Base-by-base conservation (phyloP, 768 basidiomycete species). In the Leccinum fibrillosum region DNA sequence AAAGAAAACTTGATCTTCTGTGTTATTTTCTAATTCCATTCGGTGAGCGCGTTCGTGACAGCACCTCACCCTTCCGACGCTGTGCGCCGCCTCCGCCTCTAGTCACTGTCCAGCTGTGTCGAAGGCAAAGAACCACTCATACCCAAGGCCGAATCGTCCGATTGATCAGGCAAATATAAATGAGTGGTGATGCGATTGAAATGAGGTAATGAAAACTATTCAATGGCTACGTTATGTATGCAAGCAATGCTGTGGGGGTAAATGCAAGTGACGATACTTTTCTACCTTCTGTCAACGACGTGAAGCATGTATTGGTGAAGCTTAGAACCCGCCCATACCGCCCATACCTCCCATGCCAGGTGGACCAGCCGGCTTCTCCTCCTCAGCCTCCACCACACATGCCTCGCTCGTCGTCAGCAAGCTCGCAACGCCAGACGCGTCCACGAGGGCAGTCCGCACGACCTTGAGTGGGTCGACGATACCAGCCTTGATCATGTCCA, bases 381-480 rank as follows among this genome's bases (percentile, higher is more conserved):
- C 94, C 62, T 90, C 89, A 15, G 88, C 91, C 53, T 98, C 94
- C 21, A 98, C 94, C 39, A 98, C 84, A 71, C 91, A 90, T 44
- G 85, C 88, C 79, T 98, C 95, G 65, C 88, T 91, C 53, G 95
- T 98, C 49, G 94, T 94, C 75, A 98, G 77, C 73, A 98, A 76
- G 62, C 86, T 90, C 3, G 95, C 94, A 13, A 98, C 95, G 70
- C 96, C 94, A 19, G 83, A 79, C 0, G 96, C 95, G 70, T 98
- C 95, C 2, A 95, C 86, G 28, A 26, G 26, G 1, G 94, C 94
- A 3, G 94, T 96, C 66, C 92, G 79, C 53, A 97, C 95, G 53
- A 98, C 96, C 84, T 96, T 96, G 60, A 95, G 78, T 1, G 94
- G 95, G 77, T 98, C 96, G 48, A 98, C 88, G 65, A 98, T 97